phyloP scores from a whole-genome alignment of 306 rosid genomes.

The Prunus mume region DNA sequence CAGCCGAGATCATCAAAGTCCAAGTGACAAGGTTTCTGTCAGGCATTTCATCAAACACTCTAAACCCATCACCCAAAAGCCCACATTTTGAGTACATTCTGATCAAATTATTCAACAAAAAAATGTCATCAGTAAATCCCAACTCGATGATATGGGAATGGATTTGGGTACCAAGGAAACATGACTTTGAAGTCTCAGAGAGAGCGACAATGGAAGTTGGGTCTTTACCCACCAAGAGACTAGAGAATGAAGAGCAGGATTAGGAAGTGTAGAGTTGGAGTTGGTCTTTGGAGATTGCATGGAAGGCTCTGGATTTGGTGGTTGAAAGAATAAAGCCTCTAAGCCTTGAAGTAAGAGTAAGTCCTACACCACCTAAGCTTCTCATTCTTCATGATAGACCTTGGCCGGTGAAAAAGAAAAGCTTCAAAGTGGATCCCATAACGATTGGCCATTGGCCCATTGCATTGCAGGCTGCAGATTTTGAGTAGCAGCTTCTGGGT shows the following conservation, averaged over 20 bases:
- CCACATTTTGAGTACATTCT: slow-evolving; percentile 44
- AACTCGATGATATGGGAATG: slow-evolving; percentile 40
- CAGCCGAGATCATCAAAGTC: slow-evolving; percentile 51
- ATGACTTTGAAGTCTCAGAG: slow-evolving; percentile 33
- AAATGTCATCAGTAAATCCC: slow-evolving; percentile 36
- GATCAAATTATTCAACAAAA: slow-evolving; percentile 36
- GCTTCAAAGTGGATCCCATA: background rate
- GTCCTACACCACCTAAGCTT: background rate
- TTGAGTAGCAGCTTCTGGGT: no score
- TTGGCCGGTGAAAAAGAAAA: no score
- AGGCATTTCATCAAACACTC: slow-evolving; percentile 49
- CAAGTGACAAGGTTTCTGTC: slow-evolving; percentile 56
- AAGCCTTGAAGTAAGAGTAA: background rate
- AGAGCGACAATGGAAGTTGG: slow-evolving; percentile 32
- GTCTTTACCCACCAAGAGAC: slow-evolving; percentile 23
- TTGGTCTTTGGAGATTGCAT: slow-evolving; percentile 3
- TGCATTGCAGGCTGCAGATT: background rate
- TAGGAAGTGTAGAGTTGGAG: background rate
- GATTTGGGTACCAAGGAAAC: slow-evolving; percentile 34
- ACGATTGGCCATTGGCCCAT: background rate
- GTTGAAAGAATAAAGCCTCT: background rate
- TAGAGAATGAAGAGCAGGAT: slow-evolving; percentile 16
- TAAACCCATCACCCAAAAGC: slow-evolving; percentile 19
- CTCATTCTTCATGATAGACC: background rate
- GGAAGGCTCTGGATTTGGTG: slow-evolving; percentile 1